phyloP scores from a whole-genome alignment of 345 rosid species.

The Pelargonium nanum region DNA sequence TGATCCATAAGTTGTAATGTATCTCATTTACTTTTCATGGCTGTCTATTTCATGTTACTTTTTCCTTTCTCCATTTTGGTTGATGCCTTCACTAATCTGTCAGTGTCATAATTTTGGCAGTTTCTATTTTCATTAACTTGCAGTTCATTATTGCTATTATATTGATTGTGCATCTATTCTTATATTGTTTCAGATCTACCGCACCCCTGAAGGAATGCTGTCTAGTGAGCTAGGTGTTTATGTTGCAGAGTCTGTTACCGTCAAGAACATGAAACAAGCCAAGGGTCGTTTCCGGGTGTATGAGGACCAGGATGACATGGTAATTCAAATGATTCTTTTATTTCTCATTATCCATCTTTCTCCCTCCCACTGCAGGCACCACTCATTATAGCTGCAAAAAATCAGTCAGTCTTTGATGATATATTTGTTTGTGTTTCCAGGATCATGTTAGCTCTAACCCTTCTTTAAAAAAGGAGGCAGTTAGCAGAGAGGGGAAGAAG shows the following conservation, averaged over 20 bases:
- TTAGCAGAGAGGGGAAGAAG: constrained; percentile 60
- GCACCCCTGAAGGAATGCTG: constrained; percentile 85
- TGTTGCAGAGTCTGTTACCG: constrained; percentile 61
- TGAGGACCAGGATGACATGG: constrained; percentile 34
- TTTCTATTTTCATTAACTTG: not conserved
- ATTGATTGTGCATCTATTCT: not conserved
- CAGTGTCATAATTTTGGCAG: not conserved
- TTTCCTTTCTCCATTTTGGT: not conserved
- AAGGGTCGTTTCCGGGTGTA: constrained; percentile 47
- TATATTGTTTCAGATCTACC: constrained; percentile 49
- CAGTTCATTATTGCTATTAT: no score
- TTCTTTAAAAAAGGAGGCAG: constrained; percentile 52
- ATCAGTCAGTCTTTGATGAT: not conserved
- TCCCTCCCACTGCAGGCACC: not conserved
- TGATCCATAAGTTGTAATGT: no score
- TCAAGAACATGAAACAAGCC: constrained; percentile 56
- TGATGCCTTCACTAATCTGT: not conserved
- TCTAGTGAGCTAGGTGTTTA: constrained; percentile 80
- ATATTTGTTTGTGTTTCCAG: constrained; percentile 21
- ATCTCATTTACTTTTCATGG: no score
- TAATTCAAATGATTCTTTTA: constrained; percentile 11
- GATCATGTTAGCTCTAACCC: constrained; percentile 37
- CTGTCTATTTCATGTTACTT: not conserved
- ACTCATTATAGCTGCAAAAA: not conserved
- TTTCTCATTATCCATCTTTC: not conserved